Conservation (phyloP, 257 asterid genomes). For the Euphrasia confusa region DNA sequence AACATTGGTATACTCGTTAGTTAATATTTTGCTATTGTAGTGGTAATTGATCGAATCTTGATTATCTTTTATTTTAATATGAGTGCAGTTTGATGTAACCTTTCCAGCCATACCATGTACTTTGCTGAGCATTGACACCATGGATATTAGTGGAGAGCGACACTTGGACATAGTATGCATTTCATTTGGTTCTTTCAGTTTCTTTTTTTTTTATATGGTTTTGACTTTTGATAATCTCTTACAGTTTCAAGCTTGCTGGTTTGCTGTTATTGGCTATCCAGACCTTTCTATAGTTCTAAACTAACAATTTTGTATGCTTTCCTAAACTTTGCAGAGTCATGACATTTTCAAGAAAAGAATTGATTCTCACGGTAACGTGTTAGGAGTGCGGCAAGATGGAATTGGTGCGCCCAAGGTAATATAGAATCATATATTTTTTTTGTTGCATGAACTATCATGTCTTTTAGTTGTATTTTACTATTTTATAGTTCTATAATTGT, state of each 20-base stretch:
- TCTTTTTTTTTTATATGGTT: constrained; percentile 21
- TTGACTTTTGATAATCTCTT: constrained; percentile 21
- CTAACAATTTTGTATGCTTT: constrained; percentile 16
- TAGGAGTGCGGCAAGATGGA: constrained; percentile 69
- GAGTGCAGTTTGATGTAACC: constrained; percentile 85
- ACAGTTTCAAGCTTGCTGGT: constrained; percentile 17
- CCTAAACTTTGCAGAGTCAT: constrained; percentile 63
- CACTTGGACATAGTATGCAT: constrained; percentile 75
- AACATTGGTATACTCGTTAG: constrained; percentile 26
- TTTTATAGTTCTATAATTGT: background rate
- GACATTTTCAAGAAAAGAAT: constrained; percentile 90
- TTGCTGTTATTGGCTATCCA: constrained; percentile 12
- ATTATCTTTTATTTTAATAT: constrained; percentile 28
- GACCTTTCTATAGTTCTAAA: constrained; percentile 16
- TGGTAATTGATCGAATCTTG: constrained; percentile 82
- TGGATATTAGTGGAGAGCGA: constrained; percentile 98
- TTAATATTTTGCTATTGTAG: constrained; percentile 51
- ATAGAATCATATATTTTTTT: constrained; percentile 40
- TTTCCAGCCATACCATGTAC: constrained; percentile 87
- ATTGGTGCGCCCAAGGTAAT: constrained; percentile 93
- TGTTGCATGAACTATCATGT: constrained; percentile 10
- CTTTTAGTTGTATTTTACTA: background rate
- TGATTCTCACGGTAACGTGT: constrained; percentile 73
- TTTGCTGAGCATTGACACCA: constrained; percentile 89
- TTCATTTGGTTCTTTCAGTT: constrained; percentile 25